Conservation (phyloP, 164 flowering plant species). For the Tetrastigma voinierianum region DNA sequence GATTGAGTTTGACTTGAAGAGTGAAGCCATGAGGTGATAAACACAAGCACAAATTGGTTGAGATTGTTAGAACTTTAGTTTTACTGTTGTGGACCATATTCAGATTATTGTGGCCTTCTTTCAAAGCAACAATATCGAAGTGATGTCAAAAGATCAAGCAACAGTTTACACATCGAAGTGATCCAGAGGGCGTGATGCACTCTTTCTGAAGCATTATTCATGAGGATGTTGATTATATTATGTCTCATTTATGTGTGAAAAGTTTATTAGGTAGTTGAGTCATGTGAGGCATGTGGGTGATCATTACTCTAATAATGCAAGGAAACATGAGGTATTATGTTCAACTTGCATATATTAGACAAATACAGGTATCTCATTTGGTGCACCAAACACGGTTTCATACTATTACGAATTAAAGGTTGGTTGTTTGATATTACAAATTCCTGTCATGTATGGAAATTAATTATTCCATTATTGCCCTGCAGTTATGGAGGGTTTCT, state of each 20-base stretch:
- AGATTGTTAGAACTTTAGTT: not conserved
- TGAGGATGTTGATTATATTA: too few species aligned
- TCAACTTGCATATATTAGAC: not conserved
- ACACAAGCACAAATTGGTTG: not conserved
- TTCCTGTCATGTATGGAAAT: not conserved
- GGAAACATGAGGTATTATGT: not conserved
- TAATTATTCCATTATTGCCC: conserved; percentile 10
- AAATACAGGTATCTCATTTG: not conserved
- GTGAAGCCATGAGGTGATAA: not conserved
- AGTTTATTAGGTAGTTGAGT: not conserved
- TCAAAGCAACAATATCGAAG: not conserved
- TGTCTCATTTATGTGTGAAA: too few species aligned
- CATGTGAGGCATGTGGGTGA: not conserved
- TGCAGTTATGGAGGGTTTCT: conserved; percentile 89
- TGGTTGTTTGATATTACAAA: not conserved
- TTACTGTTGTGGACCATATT: not conserved
- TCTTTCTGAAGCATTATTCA: not conserved
- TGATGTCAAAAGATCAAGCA: not conserved
- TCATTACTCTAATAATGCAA: not conserved
- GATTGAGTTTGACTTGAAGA: not conserved
- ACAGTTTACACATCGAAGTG: not conserved
- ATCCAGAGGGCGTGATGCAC: not conserved
- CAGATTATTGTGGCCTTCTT: not conserved
- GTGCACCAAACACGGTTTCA: not conserved
- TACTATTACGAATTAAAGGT: not conserved